Base-by-base conservation (phyloP, 352 stramenopile species). In the Pythium dissimile region DNA sequence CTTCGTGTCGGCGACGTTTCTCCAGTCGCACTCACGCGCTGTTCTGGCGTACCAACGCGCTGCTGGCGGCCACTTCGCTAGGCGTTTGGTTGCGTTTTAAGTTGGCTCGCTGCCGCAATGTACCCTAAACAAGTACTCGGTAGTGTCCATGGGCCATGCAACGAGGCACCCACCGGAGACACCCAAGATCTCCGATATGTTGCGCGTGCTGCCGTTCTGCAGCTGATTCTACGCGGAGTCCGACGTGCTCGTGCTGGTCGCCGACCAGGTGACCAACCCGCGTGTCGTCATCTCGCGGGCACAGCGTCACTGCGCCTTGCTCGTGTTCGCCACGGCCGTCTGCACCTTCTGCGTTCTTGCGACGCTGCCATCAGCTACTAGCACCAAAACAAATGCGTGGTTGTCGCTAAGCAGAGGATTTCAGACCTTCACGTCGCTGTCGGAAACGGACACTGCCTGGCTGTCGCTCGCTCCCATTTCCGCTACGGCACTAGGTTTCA, bases 141-240 rank as follows among this genome's bases (percentile, higher is more conserved):
- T 54, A 13, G 12, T 12, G n/a, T 15, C 38, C 26, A 61, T 67
- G 5, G 35, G 56, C 35, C 9, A 48, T 16, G 16, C 16, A 3
- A 50, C 45, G 13, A 34, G 31, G 18, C 13, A 2, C 15, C n/a
- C 27, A 11, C 38, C 26, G 13, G 21, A 37, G 1, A 41, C 13
- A 5, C 28, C 37, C 21, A 44, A 24, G 26, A 15, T 66, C 28
- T 8, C 8, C 2, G 34, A 47, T 15, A 59, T 71, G 18, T 54
- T 71, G 39, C 43, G 49, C 5, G 55, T 71, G 24, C 44, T 69
- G n/a, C 67, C 63, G 0, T 34, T 60, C 16, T 38, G 35, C 3
- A 38, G 53, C 13, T 72, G 67, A 63, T 68, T 71, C 51, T 72
- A 53, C 45, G 51, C 67, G 2, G 63, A 59, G 26, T 46, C 62